Conservation (phyloP, 805 yeast genomes). For the Saccharomycopsis fermentans region DNA sequence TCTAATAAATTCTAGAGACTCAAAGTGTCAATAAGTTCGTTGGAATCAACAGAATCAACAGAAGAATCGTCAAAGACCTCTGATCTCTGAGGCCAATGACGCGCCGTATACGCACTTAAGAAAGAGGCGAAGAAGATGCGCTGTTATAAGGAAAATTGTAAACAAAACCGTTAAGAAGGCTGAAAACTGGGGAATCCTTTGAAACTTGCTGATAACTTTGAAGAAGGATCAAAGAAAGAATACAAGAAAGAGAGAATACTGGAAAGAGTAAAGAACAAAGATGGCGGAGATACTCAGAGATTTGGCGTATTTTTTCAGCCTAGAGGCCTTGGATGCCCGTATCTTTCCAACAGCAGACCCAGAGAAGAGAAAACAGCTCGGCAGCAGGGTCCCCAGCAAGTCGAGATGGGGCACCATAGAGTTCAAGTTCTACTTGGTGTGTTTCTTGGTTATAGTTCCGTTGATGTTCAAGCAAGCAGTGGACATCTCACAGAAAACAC, state of each 20-base stretch:
- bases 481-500: slow-evolving; percentile 66
- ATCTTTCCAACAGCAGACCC: slow-evolving; percentile 6
- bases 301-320: slow-evolving; percentile 1
- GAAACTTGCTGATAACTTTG: no score
- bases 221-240: no score
- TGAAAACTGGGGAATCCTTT: no score
- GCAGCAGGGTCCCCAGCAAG: background rate
- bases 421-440: slow-evolving; percentile 55
- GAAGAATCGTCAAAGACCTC: background rate
- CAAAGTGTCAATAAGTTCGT: no score
- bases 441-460: slow-evolving; percentile 66
- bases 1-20: no score
- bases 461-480: slow-evolving; percentile 72
- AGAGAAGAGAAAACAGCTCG: slow-evolving; percentile 4
- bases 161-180: no score
- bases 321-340: slow-evolving; percentile 9
- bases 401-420: slow-evolving; percentile 73
- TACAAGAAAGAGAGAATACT: background rate
- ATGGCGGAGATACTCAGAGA: background rate
- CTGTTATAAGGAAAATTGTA: background rate
- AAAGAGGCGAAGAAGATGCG: background rate
- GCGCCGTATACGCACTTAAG: background rate
- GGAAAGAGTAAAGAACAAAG: background rate
- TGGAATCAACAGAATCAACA: no score
- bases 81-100: background rate